phyloP scores from a whole-genome alignment of 768 basidiomycete genomes.

The Phylloporus arenicola region DNA sequence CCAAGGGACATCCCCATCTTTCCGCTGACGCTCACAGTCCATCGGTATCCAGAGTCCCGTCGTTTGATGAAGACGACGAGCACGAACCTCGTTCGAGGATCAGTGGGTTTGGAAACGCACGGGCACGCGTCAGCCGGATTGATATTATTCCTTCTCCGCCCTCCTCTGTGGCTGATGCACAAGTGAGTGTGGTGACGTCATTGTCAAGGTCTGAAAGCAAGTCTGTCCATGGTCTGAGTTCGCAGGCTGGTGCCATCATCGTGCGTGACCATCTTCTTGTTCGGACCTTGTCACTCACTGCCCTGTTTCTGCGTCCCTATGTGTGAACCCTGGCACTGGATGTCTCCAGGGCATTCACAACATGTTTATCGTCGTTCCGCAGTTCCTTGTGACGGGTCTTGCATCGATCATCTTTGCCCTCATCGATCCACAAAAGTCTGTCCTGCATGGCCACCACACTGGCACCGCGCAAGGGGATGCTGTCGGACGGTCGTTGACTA shows the following conservation, averaged over 20 bases:
- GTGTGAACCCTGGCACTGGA: constrained; percentile 1
- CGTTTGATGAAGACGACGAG: constrained; percentile 7
- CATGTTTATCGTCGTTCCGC: constrained; percentile 88
- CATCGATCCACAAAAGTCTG: constrained; percentile 58
- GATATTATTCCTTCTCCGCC: constrained; percentile 22
- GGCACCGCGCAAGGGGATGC: not conserved
- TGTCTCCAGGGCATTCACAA: constrained; percentile 83
- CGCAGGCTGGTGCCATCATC: constrained; percentile 85
- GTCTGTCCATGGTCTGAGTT: constrained; percentile 44
- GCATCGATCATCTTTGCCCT: constrained; percentile 84
- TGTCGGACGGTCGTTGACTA: constrained; percentile 1
- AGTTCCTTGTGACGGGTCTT: constrained; percentile 86
- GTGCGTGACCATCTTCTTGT: constrained; percentile 37
- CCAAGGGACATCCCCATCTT: not conserved
- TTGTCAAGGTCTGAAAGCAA: constrained; percentile 9
- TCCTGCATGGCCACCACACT: constrained; percentile 14
- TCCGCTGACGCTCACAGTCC: too few species aligned
- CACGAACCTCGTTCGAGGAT: constrained; percentile 21
- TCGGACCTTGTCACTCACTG: not conserved
- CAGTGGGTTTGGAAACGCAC: constrained; percentile 35
- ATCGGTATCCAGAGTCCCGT: not conserved
- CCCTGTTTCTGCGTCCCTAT: not conserved
- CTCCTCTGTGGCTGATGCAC: constrained; percentile 10
- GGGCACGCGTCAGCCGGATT: constrained; percentile 46
- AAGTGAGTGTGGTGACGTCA: constrained; percentile 17